phyloP scores from a whole-genome alignment of 2,329 filamentous ascomycete genomes.

The Colletotrichum endophyticum region DNA sequence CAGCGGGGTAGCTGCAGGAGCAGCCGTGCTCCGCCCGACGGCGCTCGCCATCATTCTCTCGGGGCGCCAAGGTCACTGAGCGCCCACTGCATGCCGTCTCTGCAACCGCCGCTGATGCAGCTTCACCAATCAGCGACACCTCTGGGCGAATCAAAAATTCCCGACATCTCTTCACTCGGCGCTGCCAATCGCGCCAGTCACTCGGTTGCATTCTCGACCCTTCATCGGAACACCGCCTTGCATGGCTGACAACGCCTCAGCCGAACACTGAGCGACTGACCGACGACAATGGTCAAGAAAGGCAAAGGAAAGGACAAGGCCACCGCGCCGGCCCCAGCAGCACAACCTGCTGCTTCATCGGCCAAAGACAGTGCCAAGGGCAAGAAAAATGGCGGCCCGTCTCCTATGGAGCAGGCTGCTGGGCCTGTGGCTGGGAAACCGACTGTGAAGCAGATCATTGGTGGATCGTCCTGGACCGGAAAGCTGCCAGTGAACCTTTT shows the following conservation, averaged over 20 bases:
- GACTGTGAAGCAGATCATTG: conserved; percentile 82
- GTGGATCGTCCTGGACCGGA: conserved; percentile 94
- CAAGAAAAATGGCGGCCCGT: conserved; percentile 37
- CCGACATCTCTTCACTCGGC: not conserved
- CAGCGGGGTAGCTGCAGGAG: conserved; percentile 2
- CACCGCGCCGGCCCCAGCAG: conserved; percentile 37
- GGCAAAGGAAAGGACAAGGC: conserved; percentile 49
- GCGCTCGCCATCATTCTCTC: not conserved
- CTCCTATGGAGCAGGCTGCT: conserved; percentile 35
- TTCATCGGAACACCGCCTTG: not conserved
- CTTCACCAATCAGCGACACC: not conserved
- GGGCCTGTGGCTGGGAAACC: conserved; percentile 49
- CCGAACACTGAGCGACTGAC: not conserved
- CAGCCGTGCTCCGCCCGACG: not conserved
- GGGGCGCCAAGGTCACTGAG: not conserved
- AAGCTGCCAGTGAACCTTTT: conserved; percentile 94
- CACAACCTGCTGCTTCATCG: conserved; percentile 27
- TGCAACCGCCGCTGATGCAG: not conserved
- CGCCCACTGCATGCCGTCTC: not conserved
- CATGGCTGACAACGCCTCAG: not conserved
- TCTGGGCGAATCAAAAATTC: conserved; percentile 8
- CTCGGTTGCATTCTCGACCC: not conserved
- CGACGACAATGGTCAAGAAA: conserved; percentile 19
- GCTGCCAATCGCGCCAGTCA: not conserved
- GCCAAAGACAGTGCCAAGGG: conserved; percentile 60